Base-by-base conservation (phyloP, 1,284 basidiomycete genomes). In the Entoloma clypeatum region DNA sequence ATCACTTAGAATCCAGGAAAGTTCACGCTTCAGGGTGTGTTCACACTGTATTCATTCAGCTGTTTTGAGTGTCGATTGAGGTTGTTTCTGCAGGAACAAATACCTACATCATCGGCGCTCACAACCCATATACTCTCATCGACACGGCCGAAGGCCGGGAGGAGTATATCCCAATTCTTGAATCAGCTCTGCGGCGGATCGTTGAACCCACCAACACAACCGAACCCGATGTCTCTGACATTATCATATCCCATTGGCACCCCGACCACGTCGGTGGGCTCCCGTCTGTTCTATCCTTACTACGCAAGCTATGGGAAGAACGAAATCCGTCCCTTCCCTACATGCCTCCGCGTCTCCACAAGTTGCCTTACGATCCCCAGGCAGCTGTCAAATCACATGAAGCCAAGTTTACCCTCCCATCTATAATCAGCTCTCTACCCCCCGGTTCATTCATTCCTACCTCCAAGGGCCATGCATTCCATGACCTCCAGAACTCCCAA, bases 231-330 rank as follows among this genome's bases (percentile, higher is more conserved):
- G 60, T 94, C 32, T 86, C 86, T 13, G 88, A 94, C 58, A 88
- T 97, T 55, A 74, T 98, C 52, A 67, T 98, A 33, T 92, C 92
- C 0, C 95, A 98, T 61, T 85, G 85, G 70, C 95, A 98, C 58
- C 69, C 72, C 29, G 95, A 98, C 62, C 95, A 98, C 53, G 73
- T 84, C 40, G 77, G 77, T 5, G 95, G 93, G 2, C 68, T 96
- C 3, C 76, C 77, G 0, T 68, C 75, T 19, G 81, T 97, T 0
- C 75, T 97, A 1, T 56, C 57, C 1, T 74, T 89, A 32, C 74
- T 96, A 1, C 67, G 72, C 14, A 63, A 68, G 16, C 61, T 82
- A 18, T 86, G 84, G 81, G 60, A 64, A 22, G 62, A 68, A 27
- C 60, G 67, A 7, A 70, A 74, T 39, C 50, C 65, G 5, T 51